A percentile compares a stretch with the other conserved stretches of the same genome.
Evolutionary conservation across 441 rosid species (phyloP).

Genomic region (Cnidoscolus chayamansa): DNA sequence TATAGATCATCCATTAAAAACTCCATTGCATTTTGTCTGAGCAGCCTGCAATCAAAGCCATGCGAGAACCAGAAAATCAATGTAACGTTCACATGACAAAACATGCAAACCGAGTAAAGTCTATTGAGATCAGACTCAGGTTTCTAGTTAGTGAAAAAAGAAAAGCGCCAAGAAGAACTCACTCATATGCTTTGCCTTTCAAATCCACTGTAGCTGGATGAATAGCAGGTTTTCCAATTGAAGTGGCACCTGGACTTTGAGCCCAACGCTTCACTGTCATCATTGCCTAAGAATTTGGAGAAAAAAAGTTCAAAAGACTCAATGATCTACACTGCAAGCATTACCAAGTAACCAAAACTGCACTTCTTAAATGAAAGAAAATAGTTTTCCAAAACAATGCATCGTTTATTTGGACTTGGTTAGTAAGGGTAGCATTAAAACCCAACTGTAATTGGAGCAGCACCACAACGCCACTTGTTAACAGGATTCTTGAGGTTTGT

Average conservation of each 20-base stretch:
- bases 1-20: conserved; percentile 87
- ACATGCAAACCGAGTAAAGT: neutral
- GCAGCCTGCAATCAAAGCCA: conserved; percentile 52
- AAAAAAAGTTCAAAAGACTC: neutral
- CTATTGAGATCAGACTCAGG: neutral
- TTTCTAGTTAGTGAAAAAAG: neutral
- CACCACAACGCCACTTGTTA: conserved; percentile 97
- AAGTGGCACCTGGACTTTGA: conserved; percentile 61
- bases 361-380: neutral
- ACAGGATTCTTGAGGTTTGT: conserved; percentile 87
- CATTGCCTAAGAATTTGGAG: conserved; percentile 58
- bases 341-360: neutral
- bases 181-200: conserved; percentile 98
- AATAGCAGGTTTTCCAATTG: conserved; percentile 91
- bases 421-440: conserved; percentile 15
- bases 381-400: neutral
- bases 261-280: conserved; percentile 96
- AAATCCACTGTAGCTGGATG: conserved; percentile 92
- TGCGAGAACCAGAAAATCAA: neutral
- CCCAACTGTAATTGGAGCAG: conserved; percentile 90
- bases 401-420: neutral
- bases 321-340: neutral
- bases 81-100: neutral
- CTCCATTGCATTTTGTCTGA: conserved; percentile 65
- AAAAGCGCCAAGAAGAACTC: conserved; percentile 27